phyloP scores from a whole-genome alignment of 495 filamentous ascomycete genomes.

The Daldinia vernicosa region DNA sequence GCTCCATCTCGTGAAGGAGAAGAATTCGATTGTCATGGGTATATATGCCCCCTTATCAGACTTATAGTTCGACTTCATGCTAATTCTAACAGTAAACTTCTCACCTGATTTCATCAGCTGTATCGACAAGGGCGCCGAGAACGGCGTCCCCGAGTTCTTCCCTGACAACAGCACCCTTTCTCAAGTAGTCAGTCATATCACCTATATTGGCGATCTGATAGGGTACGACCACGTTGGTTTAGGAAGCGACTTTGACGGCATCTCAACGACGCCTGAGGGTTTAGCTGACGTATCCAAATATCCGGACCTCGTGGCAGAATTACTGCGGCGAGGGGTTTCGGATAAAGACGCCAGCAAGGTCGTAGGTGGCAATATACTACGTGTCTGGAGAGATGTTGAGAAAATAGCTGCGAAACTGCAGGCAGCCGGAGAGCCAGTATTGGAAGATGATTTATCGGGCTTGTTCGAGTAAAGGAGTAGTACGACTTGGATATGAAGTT shows the following conservation, averaged over 20 bases:
- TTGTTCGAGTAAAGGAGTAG: slow-evolving; percentile 8
- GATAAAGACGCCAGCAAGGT: slow-evolving; percentile 73
- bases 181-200: slow-evolving; percentile 80
- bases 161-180: slow-evolving; percentile 75
- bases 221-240: slow-evolving; percentile 80
- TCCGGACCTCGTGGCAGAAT: slow-evolving; percentile 79
- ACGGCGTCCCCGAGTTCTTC: slow-evolving; percentile 66
- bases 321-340: slow-evolving; percentile 71
- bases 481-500: neutral
- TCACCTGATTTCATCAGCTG: slow-evolving; percentile 82
- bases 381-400: slow-evolving; percentile 81
- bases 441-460: slow-evolving; percentile 65
- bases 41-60: slow-evolving; percentile 1
- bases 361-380: slow-evolving; percentile 75
- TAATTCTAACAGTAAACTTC: slow-evolving; percentile 63
- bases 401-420: slow-evolving; percentile 69
- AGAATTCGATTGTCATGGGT: slow-evolving; percentile 74
- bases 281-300: slow-evolving; percentile 84
- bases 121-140: slow-evolving; percentile 62
- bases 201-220: slow-evolving; percentile 72
- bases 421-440: slow-evolving; percentile 62
- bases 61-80: neutral
- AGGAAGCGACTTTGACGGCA: slow-evolving; percentile 80
- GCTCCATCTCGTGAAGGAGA: slow-evolving; percentile 67
- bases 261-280: slow-evolving; percentile 63